Base-by-base conservation (phyloP, 192 early-diverging fungal genomes). In the Obelidium mucronatum region DNA sequence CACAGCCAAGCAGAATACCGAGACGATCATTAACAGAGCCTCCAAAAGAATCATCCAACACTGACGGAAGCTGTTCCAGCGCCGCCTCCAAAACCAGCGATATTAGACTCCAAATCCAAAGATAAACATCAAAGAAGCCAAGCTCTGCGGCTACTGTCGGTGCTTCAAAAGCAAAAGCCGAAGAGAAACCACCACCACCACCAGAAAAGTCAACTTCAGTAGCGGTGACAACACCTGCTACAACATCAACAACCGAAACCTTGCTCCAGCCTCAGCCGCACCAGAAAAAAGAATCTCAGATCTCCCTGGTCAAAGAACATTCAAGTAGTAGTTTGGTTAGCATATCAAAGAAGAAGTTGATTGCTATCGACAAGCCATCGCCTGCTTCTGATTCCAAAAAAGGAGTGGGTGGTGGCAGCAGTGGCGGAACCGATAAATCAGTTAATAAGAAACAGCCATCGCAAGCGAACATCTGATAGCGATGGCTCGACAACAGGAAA, bases 331-430 rank as follows among this genome's bases (percentile, higher is more conserved):
- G 37, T 11, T 17, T 59, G 55, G 70, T 73, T 1, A 73, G 15
- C 24, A 54, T 72, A 6, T 51, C 59, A 3, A 74, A 60, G 40
- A 74, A 74, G 58, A 74, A 74, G 59, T 33, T 74, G 72, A 51
- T 74, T 30, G 37, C 72, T 19, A 58, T 74, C 19, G 72, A 61
- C 22, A 54, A 54, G 19, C 72, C 59, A 15, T 39, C 4, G 19
- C 8, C 35, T 4, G 52, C 19, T 13, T 30, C 2, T 6, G 66
- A 33, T 24, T 17, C 24, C 4, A 42, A 42, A 42, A 68, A 1
- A n/a, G 66, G 22, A 51, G 11, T 22, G 48, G 11, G 11, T 17
- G 37, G 33, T 15, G 33, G 63, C 11, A 17, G 13, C 33, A 15
- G 26, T 13, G 6, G 8, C 13, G 63, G 13, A 26, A 65, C 63